Conservation (phyloP, 1,284 basidiomycete genomes). For the Exobasidium rhododendri region DNA sequence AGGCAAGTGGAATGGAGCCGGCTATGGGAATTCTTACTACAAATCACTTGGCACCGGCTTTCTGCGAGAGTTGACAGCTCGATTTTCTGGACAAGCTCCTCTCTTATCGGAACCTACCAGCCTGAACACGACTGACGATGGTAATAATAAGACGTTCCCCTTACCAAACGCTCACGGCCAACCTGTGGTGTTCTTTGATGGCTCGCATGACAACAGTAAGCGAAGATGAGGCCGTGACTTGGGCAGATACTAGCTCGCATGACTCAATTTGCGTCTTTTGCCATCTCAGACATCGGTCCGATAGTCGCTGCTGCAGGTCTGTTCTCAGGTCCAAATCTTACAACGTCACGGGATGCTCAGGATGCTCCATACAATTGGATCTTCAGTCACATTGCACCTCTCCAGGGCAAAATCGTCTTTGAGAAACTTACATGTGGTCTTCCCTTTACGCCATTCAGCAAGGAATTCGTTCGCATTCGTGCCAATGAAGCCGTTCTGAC, state of each 20-base stretch:
- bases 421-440: constrained; percentile 20
- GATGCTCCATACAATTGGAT: constrained; percentile 16
- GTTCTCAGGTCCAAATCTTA: constrained; percentile 18
- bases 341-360: constrained; percentile 12
- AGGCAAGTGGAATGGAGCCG: constrained; percentile 25
- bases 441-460: not conserved
- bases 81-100: constrained; percentile 13
- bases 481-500: constrained; percentile 21
- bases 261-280: too few species aligned
- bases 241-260: too few species aligned
- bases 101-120: constrained; percentile 15
- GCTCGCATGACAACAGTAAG: constrained; percentile 24
- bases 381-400: constrained; percentile 22
- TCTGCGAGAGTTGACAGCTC: constrained; percentile 24
- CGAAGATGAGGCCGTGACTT: not conserved
- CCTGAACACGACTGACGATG: constrained; percentile 25
- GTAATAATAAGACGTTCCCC: constrained; percentile 17
- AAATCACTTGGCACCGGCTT: constrained; percentile 18
- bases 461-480: constrained; percentile 21
- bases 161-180: constrained; percentile 5
- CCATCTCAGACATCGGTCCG: constrained; percentile 15
- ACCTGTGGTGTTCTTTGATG: constrained; percentile 22
- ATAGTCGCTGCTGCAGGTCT: constrained; percentile 25
- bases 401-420: constrained; percentile 26
- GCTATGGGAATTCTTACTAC: constrained; percentile 25